phyloP scores from a whole-genome alignment of 2,329 filamentous ascomycete genomes.

The Clonostachys solani region DNA sequence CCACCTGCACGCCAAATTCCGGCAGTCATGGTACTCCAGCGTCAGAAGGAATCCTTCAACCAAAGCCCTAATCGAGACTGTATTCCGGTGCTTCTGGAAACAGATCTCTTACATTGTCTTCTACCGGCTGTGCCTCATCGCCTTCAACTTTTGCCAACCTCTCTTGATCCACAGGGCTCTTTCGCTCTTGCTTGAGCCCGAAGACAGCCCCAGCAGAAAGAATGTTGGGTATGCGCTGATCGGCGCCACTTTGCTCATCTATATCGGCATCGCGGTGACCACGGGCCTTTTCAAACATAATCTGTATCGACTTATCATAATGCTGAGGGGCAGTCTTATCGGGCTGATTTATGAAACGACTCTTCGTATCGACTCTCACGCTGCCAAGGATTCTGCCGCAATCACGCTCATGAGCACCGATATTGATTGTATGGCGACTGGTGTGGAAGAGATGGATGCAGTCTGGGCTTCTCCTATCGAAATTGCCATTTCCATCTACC shows the following conservation, averaged over 20 bases:
- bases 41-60: slow-evolving; percentile 12
- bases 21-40: slow-evolving; percentile 13
- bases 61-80: slow-evolving; percentile 14
- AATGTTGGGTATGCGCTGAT: slow-evolving; percentile 35
- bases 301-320: slow-evolving; percentile 21
- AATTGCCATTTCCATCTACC: slow-evolving; percentile 27
- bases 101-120: slow-evolving; percentile 23
- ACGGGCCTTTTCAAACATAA: slow-evolving; percentile 32
- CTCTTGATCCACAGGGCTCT: slow-evolving; percentile 31
- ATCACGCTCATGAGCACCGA: slow-evolving; percentile 45
- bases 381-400: slow-evolving; percentile 29
- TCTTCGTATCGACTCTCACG: slow-evolving; percentile 18
- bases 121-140: slow-evolving; percentile 29
- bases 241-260: slow-evolving; percentile 31
- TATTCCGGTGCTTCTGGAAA: slow-evolving; percentile 17
- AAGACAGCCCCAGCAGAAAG: slow-evolving; percentile 4
- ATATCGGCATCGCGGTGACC: slow-evolving; percentile 31
- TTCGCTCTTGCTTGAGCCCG: slow-evolving; percentile 22
- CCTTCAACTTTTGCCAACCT: slow-evolving; percentile 36
- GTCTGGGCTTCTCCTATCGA: slow-evolving; percentile 34
- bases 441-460: slow-evolving; percentile 28
- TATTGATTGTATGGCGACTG: slow-evolving; percentile 32
- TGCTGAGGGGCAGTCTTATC: slow-evolving; percentile 24
- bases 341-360: slow-evolving; percentile 26
- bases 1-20: slow-evolving; percentile 9